Conservation (phyloP, 192 early-diverging fungal genomes). For the Coemansia sp. region DNA sequence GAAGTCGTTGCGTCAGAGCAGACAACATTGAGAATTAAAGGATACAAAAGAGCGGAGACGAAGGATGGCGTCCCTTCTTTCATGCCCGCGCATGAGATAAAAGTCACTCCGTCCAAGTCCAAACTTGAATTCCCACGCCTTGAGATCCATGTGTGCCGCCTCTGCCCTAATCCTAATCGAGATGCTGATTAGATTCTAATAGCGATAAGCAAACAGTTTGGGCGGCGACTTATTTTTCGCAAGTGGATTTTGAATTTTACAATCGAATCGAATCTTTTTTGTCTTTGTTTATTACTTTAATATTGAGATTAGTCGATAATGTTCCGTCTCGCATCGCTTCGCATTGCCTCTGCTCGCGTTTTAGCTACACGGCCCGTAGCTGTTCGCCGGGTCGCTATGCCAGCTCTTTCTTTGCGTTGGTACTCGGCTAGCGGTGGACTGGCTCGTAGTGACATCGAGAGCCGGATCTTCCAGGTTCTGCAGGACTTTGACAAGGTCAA, state of each 20-base stretch:
- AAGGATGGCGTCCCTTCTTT: not conserved
- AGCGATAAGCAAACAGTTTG: not conserved
- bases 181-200: not conserved
- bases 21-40: not conserved
- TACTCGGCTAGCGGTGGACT: conserved; percentile 76
- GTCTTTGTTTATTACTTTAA: not conserved
- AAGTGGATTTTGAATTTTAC: not conserved
- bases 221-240: not conserved
- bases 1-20: not conserved
- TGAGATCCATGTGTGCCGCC: not conserved
- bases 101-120: not conserved
- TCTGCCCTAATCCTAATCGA: not conserved
- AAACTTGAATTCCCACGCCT: not conserved
- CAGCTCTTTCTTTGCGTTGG: conserved; percentile 54
- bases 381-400: not conserved
- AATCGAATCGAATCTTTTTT: not conserved
- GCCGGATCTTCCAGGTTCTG: conserved; percentile 84
- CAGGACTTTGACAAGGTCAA: conserved; percentile 98
- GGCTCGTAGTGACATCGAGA: conserved; percentile 70
- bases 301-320: conserved; percentile 6
- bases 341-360: conserved; percentile 16
- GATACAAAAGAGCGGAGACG: not conserved
- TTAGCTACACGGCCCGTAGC: not conserved
- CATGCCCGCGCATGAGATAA: not conserved
- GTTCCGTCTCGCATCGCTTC: conserved; percentile 43